Base-by-base conservation (phyloP, 1,139 yeast genomes). In the Lipomyces yarrowii region DNA sequence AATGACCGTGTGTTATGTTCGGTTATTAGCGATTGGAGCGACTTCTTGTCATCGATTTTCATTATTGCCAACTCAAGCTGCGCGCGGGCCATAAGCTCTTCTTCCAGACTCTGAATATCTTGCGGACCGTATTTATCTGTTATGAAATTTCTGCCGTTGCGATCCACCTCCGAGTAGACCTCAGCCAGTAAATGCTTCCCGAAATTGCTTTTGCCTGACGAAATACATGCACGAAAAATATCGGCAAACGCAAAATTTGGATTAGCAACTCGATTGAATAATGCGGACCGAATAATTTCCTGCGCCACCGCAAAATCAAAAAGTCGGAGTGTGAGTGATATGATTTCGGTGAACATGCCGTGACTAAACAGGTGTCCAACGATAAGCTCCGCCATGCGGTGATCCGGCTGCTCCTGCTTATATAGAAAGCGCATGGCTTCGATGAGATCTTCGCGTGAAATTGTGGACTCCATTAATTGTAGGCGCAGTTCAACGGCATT, bases 401-500 rank as follows among this genome's bases (percentile, higher is more conserved):
- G 4, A 32, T 32, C 39, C 32, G 58, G 30, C 33, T 56, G 58
- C 8, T 26, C 58, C n/a, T 26, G 30, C n/a, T 15, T 26, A 21
- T 13, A 13, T 26, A 56, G 30, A 56, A 32, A n/a, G 10, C 33
- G 26, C 15, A 56, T 26, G 26, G 48, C 58, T 21, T 26, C 33
- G 30, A 35, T 15, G 26, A 56, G 39, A 5, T 56, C 58, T n/a
- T 21, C 26, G 26, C 32, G 42, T 13, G 58, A 26, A 23, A 56
- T 26, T 39, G 33, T 21, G 48, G 58, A 7, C 39, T 56, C 58
- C 8, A 32, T 21, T 35, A 56, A 54, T n/a, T 56, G 58, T 8
- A 56, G 30, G 32, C 58, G 58, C 54, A 56, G 58, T 4, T 26
- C 18, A 56, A 56, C 58, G 4, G 58, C 42, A 30, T 30, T 56